These are phyloP conservation scores for Trichosporon coremiiforme DNA, from an alignment of 1,284 basidiomycete species.

Conservation along the genomic window DNA sequence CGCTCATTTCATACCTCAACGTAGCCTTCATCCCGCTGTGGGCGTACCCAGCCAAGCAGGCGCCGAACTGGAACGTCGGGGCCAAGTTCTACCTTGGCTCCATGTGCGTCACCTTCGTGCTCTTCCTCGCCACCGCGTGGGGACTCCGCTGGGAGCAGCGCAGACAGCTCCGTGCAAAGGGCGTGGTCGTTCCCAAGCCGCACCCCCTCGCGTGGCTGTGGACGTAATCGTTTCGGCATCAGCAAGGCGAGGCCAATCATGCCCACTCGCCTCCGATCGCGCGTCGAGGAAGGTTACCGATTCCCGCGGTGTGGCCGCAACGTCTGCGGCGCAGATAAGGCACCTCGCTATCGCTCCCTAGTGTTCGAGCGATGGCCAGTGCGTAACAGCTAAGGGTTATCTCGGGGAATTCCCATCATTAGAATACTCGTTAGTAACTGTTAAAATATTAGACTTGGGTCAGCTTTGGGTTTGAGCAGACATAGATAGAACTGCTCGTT, in stretches of 20 bases:
- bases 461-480: background rate
- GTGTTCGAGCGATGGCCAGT: background rate
- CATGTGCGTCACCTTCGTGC: slow-evolving; percentile 21
- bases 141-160: slow-evolving; percentile 30
- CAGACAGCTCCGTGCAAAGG: slow-evolving; percentile 17
- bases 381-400: background rate
- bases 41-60: slow-evolving; percentile 25
- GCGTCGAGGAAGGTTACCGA: no score
- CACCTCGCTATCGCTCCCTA: background rate
- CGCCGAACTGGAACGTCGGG: slow-evolving; percentile 28
- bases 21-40: slow-evolving; percentile 29
- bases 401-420: background rate
- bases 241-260: background rate
- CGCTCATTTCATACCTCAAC: slow-evolving; percentile 26
- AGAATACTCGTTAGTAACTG: background rate
- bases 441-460: background rate
- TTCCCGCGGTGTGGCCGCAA: no score
- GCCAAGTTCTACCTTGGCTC: slow-evolving; percentile 31
- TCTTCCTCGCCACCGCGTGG: slow-evolving; percentile 25
- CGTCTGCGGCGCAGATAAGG: no score
- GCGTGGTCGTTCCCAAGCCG: slow-evolving; percentile 21
- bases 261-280: background rate
- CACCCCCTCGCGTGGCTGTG: slow-evolving; percentile 24
- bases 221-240: slow-evolving; percentile 17
- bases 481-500: background rate